phyloP scores from a whole-genome alignment of 1,139 yeast species.

The Yamadazyma kanchanaburiensis region DNA sequence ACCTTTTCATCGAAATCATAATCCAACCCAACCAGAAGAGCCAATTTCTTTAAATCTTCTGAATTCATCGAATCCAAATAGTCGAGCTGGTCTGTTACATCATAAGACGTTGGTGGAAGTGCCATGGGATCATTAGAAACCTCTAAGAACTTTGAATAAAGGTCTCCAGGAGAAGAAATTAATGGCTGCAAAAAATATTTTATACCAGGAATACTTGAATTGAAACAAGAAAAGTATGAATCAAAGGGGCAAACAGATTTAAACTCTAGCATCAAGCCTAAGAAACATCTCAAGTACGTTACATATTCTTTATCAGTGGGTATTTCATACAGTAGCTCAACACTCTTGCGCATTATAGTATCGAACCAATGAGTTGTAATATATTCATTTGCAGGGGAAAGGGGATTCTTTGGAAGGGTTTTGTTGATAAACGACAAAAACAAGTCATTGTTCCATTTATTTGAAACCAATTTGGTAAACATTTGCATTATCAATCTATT shows the following conservation, averaged over 20 bases:
- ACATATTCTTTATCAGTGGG: slow-evolving; percentile 4
- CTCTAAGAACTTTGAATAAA: slow-evolving; percentile 3
- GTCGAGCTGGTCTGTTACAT: slow-evolving; percentile 4
- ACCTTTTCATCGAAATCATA: no score
- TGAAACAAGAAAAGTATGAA: slow-evolving; percentile 5
- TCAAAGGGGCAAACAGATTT: neutral
- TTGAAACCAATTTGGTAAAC: no score
- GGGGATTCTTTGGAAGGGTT: no score
- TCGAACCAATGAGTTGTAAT: slow-evolving; percentile 7
- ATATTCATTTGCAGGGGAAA: no score
- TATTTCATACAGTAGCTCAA: slow-evolving; percentile 8
- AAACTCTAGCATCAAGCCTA: slow-evolving; percentile 1
- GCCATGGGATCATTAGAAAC: slow-evolving; percentile 1
- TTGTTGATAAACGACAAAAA: no score
- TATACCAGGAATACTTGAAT: slow-evolving; percentile 2
- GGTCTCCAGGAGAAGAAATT: neutral
- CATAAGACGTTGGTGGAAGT: slow-evolving; percentile 5
- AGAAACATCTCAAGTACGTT: slow-evolving; percentile 7
- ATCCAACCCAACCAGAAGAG: no score
- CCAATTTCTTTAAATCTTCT: no score
- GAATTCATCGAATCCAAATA: neutral
- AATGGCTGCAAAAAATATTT: slow-evolving; percentile 4
- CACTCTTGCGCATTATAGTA: slow-evolving; percentile 4
- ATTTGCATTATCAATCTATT: no score
- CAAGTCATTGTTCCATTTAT: no score